A percentile compares a stretch with the other conserved stretches of the same genome.
phyloP scores from a whole-genome alignment of 148 eudicot genomes.

The Gaultheria prostrata region DNA sequence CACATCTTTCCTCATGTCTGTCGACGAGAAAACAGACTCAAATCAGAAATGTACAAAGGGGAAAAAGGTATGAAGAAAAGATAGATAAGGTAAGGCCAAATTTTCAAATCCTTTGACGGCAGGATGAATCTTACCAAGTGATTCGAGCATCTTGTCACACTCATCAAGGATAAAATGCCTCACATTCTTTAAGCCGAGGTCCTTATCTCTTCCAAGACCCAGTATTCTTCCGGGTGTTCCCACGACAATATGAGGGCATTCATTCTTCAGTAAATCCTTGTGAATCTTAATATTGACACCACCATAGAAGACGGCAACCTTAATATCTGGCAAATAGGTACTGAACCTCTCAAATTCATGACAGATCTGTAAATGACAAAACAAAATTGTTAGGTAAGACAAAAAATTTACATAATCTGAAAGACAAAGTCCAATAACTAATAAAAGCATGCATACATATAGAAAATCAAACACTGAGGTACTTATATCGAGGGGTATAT shows the following conservation, averaged over 20 bases:
- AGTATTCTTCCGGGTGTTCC: slow-evolving; percentile 59
- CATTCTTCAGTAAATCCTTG: slow-evolving; percentile 55
- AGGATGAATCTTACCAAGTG: slow-evolving; percentile 39
- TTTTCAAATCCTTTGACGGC: background rate
- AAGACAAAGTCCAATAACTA: background rate
- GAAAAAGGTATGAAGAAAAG: background rate
- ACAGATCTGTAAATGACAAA: slow-evolving; percentile 40
- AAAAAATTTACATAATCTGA: background rate
- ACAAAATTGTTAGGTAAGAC: background rate
- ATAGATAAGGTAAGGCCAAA: background rate
- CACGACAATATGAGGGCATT: slow-evolving; percentile 64
- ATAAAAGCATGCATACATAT: background rate
- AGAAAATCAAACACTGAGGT: background rate
- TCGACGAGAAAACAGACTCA: background rate
- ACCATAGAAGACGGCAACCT: slow-evolving; percentile 61
- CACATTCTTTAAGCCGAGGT: slow-evolving; percentile 50
- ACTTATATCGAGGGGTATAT: background rate
- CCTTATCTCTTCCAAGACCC: slow-evolving; percentile 54
- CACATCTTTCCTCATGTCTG: slow-evolving; percentile 46
- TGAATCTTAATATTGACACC: slow-evolving; percentile 57
- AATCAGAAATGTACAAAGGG: background rate
- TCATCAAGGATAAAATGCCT: slow-evolving; percentile 65
- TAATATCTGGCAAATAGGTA: slow-evolving; percentile 49
- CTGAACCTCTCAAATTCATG: slow-evolving; percentile 57
- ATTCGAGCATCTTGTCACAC: slow-evolving; percentile 64